These are phyloP conservation scores for Condylostoma magnum DNA, from an alignment of 169 alveolate species.

Conservation along the genomic window DNA sequence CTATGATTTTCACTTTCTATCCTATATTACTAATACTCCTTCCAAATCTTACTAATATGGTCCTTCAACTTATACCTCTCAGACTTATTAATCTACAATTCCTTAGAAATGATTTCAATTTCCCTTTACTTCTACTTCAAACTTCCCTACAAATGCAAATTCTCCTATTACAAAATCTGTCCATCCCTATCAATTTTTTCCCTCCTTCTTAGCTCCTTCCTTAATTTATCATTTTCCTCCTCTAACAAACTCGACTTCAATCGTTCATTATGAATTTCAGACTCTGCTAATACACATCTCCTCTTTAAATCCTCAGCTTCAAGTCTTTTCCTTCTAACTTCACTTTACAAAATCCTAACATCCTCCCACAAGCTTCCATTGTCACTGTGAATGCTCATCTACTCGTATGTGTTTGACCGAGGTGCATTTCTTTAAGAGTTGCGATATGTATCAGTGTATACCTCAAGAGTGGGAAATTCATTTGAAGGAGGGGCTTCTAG, in stretches of 20 bases:
- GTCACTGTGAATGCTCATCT: constrained; percentile 13
- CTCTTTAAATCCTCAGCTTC: constrained; percentile 3
- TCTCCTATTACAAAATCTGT: neutral
- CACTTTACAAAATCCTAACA: neutral
- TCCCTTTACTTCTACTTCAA: neutral
- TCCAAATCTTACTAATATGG: constrained; percentile 4
- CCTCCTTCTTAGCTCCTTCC: constrained; percentile 7
- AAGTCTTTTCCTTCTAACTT: neutral
- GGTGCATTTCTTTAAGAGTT: neutral
- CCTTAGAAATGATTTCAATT: neutral
- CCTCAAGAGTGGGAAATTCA: constrained; percentile 11
- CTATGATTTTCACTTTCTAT: neutral
- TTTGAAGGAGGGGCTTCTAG: neutral
- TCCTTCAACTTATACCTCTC: constrained; percentile 7
- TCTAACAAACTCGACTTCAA: neutral
- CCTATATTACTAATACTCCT: neutral
- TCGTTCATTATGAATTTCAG: constrained; percentile 5
- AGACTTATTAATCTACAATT: neutral
- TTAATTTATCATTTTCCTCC: constrained; percentile 8
- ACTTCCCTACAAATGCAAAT: neutral
- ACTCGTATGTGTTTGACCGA: neutral
- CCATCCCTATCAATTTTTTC: constrained; percentile 12
- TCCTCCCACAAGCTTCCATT: constrained; percentile 13
- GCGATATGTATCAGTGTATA: constrained; percentile 3
- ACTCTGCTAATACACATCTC: neutral